Conservation (phyloP, 2,329 filamentous ascomycete species). For the Fusarium poae region DNA sequence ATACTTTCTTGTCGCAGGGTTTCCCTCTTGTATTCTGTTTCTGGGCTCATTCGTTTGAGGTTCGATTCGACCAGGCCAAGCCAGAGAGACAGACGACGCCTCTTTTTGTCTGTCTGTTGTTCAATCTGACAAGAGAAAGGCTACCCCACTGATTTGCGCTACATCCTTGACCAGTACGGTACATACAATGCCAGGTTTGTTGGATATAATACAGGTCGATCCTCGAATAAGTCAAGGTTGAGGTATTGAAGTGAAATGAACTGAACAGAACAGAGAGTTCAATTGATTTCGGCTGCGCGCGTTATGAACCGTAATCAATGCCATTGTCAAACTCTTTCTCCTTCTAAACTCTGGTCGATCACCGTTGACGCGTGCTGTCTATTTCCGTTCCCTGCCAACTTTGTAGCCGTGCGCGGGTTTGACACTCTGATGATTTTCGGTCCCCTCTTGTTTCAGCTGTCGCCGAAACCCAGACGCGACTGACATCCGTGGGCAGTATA, state of each 20-base stretch:
- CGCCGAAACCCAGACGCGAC: constrained; percentile 34
- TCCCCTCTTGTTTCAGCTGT: constrained; percentile 40
- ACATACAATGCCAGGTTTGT: constrained; percentile 24
- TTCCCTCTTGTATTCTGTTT: constrained; percentile 1
- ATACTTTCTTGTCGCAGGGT: constrained; percentile 27
- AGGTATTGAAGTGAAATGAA: constrained; percentile 21
- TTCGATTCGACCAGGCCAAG: constrained; percentile 1
- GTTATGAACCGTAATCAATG: background rate
- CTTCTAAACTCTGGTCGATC: background rate
- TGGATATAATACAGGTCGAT: constrained; percentile 2
- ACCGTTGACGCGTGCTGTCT: constrained; percentile 15
- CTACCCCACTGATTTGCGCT: constrained; percentile 35
- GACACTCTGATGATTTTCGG: constrained; percentile 31
- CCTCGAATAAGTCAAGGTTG: constrained; percentile 6
- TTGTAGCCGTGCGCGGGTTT: constrained; percentile 32
- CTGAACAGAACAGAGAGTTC: background rate
- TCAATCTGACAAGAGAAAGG: constrained; percentile 5
- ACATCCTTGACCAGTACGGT: constrained; percentile 19
- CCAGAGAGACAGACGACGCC: background rate
- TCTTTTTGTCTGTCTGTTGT: constrained; percentile 9
- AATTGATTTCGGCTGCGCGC: background rate
- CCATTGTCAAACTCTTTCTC: background rate
- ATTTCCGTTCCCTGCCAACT: constrained; percentile 13
- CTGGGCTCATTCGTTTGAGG: constrained; percentile 15
- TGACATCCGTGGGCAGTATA: constrained; percentile 20